These are phyloP conservation scores for Pichia sp. DNA, from an alignment of 1,139 yeast genomes.

Conservation along the genomic window DNA sequence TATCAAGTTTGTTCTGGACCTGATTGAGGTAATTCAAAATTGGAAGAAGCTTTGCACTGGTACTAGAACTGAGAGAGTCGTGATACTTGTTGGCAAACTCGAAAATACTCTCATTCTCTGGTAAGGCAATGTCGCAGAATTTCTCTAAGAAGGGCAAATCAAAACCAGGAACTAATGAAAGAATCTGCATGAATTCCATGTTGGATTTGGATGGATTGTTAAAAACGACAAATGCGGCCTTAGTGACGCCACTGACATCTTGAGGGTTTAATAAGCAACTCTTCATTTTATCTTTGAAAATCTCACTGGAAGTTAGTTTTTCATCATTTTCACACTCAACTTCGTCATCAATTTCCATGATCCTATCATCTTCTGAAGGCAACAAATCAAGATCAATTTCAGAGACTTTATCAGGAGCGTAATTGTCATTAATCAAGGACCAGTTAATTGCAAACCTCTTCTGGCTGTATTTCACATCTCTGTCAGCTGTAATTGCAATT, in stretches of 20 bases:
- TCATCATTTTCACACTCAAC: too few relatives aligned
- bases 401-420: too few relatives aligned
- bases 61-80: slow-evolving; percentile 5
- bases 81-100: slow-evolving; percentile 8
- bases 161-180: slow-evolving; percentile 6
- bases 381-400: too few relatives aligned
- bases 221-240: slow-evolving; percentile 1
- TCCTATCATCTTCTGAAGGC: too few relatives aligned
- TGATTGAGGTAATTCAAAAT: slow-evolving; percentile 2
- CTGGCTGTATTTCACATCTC: background rate
- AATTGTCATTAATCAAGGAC: too few relatives aligned
- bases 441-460: slow-evolving; percentile 4
- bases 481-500: slow-evolving; percentile 3
- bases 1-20: slow-evolving; percentile 3
- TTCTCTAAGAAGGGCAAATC: slow-evolving; percentile 2
- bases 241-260: slow-evolving; percentile 1
- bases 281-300: too few relatives aligned
- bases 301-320: too few relatives aligned
- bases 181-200: slow-evolving; percentile 3
- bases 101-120: slow-evolving; percentile 1
- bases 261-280: too few relatives aligned
- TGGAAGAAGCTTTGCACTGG: slow-evolving; percentile 2
- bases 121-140: slow-evolving; percentile 4
- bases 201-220: slow-evolving; percentile 1
- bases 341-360: too few relatives aligned